Evolutionary conservation across 2,329 filamentous ascomycete species (phyloP).

Genomic region (Hypoxylon sp.): DNA sequence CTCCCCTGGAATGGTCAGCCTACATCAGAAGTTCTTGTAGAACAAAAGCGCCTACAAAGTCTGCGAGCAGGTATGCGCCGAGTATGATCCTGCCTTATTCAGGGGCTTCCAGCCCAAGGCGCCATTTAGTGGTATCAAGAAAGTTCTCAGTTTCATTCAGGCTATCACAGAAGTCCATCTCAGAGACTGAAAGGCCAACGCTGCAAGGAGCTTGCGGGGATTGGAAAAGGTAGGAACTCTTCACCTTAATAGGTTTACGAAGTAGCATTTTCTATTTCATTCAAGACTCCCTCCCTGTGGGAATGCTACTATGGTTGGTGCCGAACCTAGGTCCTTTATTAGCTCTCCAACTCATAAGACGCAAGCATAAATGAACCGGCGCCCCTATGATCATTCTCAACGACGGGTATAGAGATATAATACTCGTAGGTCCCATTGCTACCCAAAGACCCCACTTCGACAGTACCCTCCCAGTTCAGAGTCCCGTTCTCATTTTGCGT

Average conservation of each 20-base stretch:
- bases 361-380: conserved; percentile 56
- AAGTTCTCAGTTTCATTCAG: conserved; percentile 6
- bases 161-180: conserved; percentile 27
- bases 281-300: no score
- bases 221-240: no score
- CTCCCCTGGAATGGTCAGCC: conserved; percentile 52
- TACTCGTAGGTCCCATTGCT: conserved; percentile 63
- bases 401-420: conserved; percentile 56
- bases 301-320: conserved; percentile 14
- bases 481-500: conserved; percentile 59
- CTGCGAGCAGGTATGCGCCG: conserved; percentile 43
- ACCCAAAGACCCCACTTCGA: conserved; percentile 62
- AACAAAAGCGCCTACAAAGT: conserved; percentile 44
- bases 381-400: conserved; percentile 54
- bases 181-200: not conserved
- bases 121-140: conserved; percentile 10
- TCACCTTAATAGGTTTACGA: no score
- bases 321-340: no score
- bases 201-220: not conserved
- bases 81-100: not conserved
- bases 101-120: not conserved
- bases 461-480: conserved; percentile 63
- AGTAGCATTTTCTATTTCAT: no score
- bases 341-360: conserved; percentile 52
- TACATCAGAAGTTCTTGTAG: conserved; percentile 36